Base-by-base conservation (phyloP, 495 filamentous ascomycete genomes). In the Talaromyces trachyspermus region DNA sequence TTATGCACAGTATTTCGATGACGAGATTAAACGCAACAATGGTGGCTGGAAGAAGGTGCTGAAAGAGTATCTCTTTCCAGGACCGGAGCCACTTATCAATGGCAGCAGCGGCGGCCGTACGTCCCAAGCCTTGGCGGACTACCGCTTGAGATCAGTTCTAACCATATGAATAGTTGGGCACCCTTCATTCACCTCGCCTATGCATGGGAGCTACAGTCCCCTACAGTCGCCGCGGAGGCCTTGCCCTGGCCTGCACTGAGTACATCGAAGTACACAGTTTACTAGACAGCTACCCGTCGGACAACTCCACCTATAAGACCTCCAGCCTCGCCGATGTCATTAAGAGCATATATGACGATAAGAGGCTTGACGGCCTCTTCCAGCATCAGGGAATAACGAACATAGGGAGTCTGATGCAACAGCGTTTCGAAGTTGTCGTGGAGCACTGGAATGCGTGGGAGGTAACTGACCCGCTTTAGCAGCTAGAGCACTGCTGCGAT, bases 121-220 rank as follows among this genome's bases (percentile, higher is more conserved):
- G 81, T 76, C 27, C 9, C 19, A 17, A 17, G 6, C 46, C 3
- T 48, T n/a, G n/a, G n/a, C n/a, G n/a, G n/a, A 26, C 35, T 24
- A n/a, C 38, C 45, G 27, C 49, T 56, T n/a, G 51, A 29, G 26
- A 36, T 12, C 40, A 30, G 5, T 22, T 14, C 27, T 9, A 15
- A 9, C 49, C 25, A 19, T 50, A 11, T 23, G 12, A n/a, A 32
- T 25, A 89, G 85, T 92, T 51, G 88, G 77, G 30, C 86, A 94
- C 60, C 82, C 86, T 69, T 94, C n/a, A 91, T 94, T 43, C 88
- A 94, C 52, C 72, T 92, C 0, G 86, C 78, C 41, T 94, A 89
- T 55, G 88, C 85, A 8, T 88, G 79, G 54, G 88, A 94, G 61
- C 65, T 92, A 43, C 69, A 79, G 49, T 86, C 64, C 49, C 73